Conservation (phyloP, 352 stramenopile species). For the Pythium periplocum region DNA sequence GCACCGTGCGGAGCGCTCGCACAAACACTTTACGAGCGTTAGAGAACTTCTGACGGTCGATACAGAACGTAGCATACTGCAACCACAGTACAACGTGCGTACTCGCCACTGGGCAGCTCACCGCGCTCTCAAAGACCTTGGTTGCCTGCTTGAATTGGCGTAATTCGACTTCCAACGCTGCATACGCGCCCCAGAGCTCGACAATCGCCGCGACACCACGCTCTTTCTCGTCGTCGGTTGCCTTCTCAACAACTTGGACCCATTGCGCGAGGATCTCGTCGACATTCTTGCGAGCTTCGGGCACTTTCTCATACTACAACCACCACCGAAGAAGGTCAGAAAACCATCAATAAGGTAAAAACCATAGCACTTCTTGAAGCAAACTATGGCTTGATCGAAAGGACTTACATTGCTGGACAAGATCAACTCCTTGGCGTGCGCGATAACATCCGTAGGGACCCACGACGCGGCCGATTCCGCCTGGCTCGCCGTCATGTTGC, state of each 20-base stretch:
- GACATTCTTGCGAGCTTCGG: constrained; percentile 43
- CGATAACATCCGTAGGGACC: constrained; percentile 45
- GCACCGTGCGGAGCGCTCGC: constrained; percentile 39
- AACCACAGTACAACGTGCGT: constrained; percentile 39
- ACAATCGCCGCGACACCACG: constrained; percentile 23
- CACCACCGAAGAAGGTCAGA: too few relatives aligned
- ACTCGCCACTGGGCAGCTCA: constrained; percentile 41
- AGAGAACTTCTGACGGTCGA: constrained; percentile 67
- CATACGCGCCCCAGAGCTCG: constrained; percentile 49
- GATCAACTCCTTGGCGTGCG: constrained; percentile 61
- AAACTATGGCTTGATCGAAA: too few relatives aligned
- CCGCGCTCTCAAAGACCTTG: constrained; percentile 66
- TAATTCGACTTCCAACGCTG: constrained; percentile 71
- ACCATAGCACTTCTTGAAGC: too few relatives aligned
- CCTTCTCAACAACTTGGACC: constrained; percentile 16
- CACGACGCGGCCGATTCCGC: constrained; percentile 31
- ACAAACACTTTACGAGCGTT: constrained; percentile 77
- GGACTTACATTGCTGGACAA: constrained; percentile 68
- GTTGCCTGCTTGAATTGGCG: constrained; percentile 83
- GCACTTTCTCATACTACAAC: constrained; percentile 64
- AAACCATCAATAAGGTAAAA: too few relatives aligned
- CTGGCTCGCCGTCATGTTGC: constrained; percentile 6
- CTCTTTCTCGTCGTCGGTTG: constrained; percentile 3
- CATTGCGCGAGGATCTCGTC: constrained; percentile 42
- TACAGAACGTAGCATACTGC: constrained; percentile 66